Percentiles rank a stretch among this genome's conserved stretches.
Evolutionary conservation across 306 rosid genomes (phyloP).

Genomic region (Castanea crenata): DNA sequence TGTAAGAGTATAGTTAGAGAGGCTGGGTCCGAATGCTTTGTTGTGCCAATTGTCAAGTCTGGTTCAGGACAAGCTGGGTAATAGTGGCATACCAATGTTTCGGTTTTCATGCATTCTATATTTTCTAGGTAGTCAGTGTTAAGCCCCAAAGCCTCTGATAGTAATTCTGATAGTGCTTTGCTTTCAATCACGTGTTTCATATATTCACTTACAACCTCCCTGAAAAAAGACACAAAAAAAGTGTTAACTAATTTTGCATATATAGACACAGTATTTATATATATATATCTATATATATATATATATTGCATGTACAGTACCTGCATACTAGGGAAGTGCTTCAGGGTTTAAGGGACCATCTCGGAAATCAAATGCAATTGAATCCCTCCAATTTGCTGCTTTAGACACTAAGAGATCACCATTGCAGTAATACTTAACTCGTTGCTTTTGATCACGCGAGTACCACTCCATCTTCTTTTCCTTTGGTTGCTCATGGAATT

Average conservation of each 20-base stretch:
- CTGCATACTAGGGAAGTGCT: constrained; percentile 52
- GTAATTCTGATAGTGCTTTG: constrained; percentile 42
- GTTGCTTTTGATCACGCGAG: constrained; percentile 50
- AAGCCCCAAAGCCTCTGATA: constrained; percentile 74
- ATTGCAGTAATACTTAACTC: constrained; percentile 61
- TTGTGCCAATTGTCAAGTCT: constrained; percentile 61
- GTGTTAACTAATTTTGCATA: not conserved
- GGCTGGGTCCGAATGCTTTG: constrained; percentile 80
- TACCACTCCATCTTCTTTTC: constrained; percentile 73
- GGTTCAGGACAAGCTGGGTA: constrained; percentile 88
- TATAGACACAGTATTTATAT: not conserved
- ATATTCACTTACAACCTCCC: constrained; percentile 56
- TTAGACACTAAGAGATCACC: constrained; percentile 62
- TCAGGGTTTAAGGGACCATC: constrained; percentile 55
- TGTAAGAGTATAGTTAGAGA: constrained; percentile 64
- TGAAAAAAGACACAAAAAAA: constrained; percentile 13
- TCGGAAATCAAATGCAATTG: constrained; percentile 60
- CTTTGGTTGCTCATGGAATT: constrained; percentile 63
- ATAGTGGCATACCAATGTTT: constrained; percentile 64
- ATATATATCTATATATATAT: not conserved
- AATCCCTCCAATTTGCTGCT: constrained; percentile 82
- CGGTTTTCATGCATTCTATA: constrained; percentile 64
- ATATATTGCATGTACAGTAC: constrained; percentile 18
- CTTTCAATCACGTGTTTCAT: constrained; percentile 42
- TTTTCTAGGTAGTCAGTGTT: constrained; percentile 42